Percentiles rank a stretch among this genome's conserved stretches.
Conservation (phyloP, 2,329 filamentous ascomycete genomes). For the Pseudogymnoascus sp. region DNA sequence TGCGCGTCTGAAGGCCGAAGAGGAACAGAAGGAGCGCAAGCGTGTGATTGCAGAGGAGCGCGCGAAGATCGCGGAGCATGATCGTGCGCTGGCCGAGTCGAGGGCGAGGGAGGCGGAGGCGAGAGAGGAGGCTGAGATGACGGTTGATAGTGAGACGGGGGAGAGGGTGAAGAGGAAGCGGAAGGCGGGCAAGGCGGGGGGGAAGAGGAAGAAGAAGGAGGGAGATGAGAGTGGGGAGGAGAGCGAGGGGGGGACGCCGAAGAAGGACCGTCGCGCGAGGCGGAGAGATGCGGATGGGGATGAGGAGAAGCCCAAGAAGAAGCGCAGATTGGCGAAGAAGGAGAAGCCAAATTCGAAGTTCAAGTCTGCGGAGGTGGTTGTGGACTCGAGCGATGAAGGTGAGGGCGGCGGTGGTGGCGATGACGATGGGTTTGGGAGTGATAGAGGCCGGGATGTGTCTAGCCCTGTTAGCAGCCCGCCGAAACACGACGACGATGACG, state of each 20-base stretch:
- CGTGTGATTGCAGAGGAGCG: conserved; percentile 82
- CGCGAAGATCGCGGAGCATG: conserved; percentile 67
- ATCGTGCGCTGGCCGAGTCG: conserved; percentile 63
- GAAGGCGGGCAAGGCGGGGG: conserved; percentile 36
- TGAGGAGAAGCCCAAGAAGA: conserved; percentile 30
- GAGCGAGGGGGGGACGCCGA: conserved; percentile 21
- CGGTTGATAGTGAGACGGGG: conserved; percentile 72
- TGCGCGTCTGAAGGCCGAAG: conserved; percentile 57
- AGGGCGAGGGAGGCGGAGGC: conserved; percentile 62
- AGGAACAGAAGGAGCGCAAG: conserved; percentile 64
- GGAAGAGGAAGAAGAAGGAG: conserved; percentile 35
- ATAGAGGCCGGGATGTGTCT: conserved; percentile 2
- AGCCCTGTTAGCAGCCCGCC: neutral
- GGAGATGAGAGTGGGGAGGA: conserved; percentile 28
- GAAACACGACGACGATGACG: neutral
- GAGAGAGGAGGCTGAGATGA: conserved; percentile 68
- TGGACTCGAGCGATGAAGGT: neutral
- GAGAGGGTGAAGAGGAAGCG: conserved; percentile 75
- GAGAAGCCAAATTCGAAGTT: conserved; percentile 14
- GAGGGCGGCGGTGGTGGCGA: neutral
- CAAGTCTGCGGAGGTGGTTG: conserved; percentile 7
- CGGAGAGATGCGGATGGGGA: conserved; percentile 22
- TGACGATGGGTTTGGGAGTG: neutral
- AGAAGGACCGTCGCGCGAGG: conserved; percentile 18
- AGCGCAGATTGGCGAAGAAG: conserved; percentile 27